These are phyloP conservation scores for Aspergillus vadensis DNA, from an alignment of 2,329 filamentous ascomycete genomes.

Conservation along the genomic window DNA sequence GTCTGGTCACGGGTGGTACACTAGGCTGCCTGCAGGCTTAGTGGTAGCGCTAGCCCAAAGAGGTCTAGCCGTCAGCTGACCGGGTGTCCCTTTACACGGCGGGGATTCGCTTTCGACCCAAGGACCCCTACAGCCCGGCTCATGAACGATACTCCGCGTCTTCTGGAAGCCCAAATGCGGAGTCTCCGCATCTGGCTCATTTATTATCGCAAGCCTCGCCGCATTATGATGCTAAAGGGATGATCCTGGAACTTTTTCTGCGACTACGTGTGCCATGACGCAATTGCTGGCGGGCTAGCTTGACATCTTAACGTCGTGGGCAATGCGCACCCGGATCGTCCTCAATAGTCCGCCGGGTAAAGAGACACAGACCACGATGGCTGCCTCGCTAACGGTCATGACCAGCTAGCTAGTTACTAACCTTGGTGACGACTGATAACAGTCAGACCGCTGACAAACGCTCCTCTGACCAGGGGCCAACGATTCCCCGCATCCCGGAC, in stretches of 20 bases:
- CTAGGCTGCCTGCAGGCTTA: neutral
- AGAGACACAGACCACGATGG: neutral
- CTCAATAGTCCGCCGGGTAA: neutral
- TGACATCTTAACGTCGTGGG: neutral
- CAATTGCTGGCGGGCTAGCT: neutral
- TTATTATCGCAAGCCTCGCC: neutral
- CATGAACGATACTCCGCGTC: conserved; percentile 9
- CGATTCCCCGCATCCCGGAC: neutral
- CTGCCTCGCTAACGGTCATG: neutral
- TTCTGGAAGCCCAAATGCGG: conserved; percentile 6
- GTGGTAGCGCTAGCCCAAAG: neutral
- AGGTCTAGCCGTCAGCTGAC: neutral
- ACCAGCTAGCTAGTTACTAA: neutral
- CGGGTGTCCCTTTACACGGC: conserved; percentile 10
- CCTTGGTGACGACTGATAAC: too few relatives aligned
- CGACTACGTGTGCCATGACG: neutral
- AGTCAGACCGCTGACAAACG: neutral
- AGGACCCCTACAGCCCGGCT: neutral
- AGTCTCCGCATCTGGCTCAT: conserved; percentile 6
- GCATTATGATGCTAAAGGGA: neutral
- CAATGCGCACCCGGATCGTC: neutral
- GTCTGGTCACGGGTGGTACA: neutral
- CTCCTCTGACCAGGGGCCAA: neutral
- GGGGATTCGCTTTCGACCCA: neutral
- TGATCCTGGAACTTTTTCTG: neutral